A percentile compares a stretch with the other conserved stretches of the same genome.
phyloP scores from a whole-genome alignment of 148 eudicot genomes.

The Chenopodium suecicum region DNA sequence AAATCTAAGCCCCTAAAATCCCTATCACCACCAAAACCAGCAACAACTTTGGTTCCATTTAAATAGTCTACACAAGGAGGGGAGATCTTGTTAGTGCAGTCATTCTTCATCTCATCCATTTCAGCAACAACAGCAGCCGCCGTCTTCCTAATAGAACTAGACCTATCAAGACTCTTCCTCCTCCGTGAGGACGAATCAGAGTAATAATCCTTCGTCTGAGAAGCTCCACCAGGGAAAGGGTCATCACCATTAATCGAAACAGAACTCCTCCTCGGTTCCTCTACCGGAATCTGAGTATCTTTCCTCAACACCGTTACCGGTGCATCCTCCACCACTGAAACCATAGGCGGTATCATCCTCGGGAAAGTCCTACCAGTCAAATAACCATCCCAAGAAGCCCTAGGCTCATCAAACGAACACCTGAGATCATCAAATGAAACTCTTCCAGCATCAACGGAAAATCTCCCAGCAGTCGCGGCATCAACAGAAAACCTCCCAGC shows the following conservation, averaged over 20 bases:
- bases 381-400: conserved; percentile 96
- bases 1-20: conserved; percentile 47
- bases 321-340: conserved; percentile 74
- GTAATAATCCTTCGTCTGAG: conserved; percentile 81
- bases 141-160: conserved; percentile 71
- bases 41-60: conserved; percentile 33
- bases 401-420: conserved; percentile 82
- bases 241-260: conserved; percentile 40
- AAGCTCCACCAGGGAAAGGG: conserved; percentile 63
- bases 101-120: conserved; percentile 58
- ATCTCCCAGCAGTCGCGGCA: conserved; percentile 35
- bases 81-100: conserved; percentile 52
- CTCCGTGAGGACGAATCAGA: conserved; percentile 72
- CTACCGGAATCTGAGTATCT: conserved; percentile 67
- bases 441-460: conserved; percentile 41
- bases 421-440: conserved; percentile 77
- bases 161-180: conserved; percentile 80
- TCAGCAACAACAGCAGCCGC: conserved; percentile 83
- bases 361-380: conserved; percentile 58
- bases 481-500: conserved; percentile 84
- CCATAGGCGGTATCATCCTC: conserved; percentile 69
- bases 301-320: conserved; percentile 50
- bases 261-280: conserved; percentile 42
- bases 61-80: conserved; percentile 43
- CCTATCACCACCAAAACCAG: conserved; percentile 28